Evolutionary conservation across 306 rosid genomes (phyloP), one percentile per base, ranked within the genome.

Genomic region (Parietaria judaica): DNA sequence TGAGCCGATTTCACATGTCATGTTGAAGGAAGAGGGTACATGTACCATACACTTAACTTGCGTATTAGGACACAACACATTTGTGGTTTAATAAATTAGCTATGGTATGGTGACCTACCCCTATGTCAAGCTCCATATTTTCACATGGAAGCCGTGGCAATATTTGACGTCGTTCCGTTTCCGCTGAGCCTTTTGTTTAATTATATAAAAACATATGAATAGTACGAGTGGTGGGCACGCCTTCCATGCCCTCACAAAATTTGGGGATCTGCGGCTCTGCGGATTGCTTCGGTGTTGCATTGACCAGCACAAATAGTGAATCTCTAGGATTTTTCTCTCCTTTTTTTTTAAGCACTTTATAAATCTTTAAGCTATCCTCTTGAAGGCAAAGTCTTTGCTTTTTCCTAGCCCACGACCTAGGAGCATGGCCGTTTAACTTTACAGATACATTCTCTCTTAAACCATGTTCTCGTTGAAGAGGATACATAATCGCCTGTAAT

Each of bases 1-100:
- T 55, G 41, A 66, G 62, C 46, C 54, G 34, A 55, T 45, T 46
- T 23, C 70, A 62, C 55, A 55, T 66, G 70, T 55, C 70, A 34
- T 13, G 44, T 35, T 44, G 14, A 11, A 44, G 31, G 36, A 56
- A 44, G 43, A 43, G 55, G n/a, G 63, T 23, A 45, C 55, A 66
- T 56, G 44, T 54, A 54, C 44, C 36, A 17, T 17, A 4, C 14
- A 23, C 10, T 7, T 41, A 54, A 44, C 10, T 66, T 56, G 54
- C 38, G 34, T 41, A 31, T 56, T 55, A 31, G 52, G 49, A 55
- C 50, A 54, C 70, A 34, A 55, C 23, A 56, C 63, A 66, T 7
- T 15, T 56, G 53, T 56, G 61, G 53, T 41, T 61, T 54, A 43
- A 54, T 50, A 43, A 66, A 13, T 55, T 51, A 51, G 51, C 23